Evolutionary conservation across 2,329 filamentous ascomycete genomes (phyloP).

Genomic region (Cordyceps fumosorosea): DNA sequence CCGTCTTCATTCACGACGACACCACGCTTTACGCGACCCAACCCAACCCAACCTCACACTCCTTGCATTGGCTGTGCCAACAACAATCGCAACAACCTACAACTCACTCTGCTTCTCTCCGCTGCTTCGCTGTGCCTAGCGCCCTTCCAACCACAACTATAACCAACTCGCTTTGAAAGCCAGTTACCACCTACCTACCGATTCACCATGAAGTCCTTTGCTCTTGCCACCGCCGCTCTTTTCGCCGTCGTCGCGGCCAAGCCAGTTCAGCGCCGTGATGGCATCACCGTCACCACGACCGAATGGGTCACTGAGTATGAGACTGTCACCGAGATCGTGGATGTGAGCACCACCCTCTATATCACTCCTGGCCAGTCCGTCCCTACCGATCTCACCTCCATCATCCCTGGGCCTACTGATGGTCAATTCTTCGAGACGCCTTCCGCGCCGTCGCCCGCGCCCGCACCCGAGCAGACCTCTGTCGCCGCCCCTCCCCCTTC

Average conservation of each 20-base stretch:
- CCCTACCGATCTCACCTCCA: conserved; percentile 19
- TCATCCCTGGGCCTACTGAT: conserved; percentile 20
- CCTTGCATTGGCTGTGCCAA: conserved; percentile 9
- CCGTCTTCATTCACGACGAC: background rate
- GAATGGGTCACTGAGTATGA: conserved; percentile 16
- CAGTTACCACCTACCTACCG: background rate
- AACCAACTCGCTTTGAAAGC: background rate
- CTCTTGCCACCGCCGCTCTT: conserved; percentile 21
- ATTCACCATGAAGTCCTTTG: conserved; percentile 36
- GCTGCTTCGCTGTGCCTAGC: conserved; percentile 9
- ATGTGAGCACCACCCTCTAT: conserved; percentile 41
- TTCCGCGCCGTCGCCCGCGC: background rate
- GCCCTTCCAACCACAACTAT: background rate
- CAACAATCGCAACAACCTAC: conserved; percentile 17
- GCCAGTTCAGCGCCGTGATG: conserved; percentile 34
- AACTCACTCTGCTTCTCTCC: conserved; percentile 13
- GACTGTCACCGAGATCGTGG: conserved; percentile 41
- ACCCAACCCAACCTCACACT: background rate
- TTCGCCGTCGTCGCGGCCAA: conserved; percentile 37
- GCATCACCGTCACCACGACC: conserved; percentile 40
- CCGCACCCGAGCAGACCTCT: conserved; percentile 8
- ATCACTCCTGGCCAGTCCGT: conserved; percentile 30
- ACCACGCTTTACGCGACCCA: background rate
- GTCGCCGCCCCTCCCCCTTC: background rate
- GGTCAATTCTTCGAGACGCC: conserved; percentile 26